Evolutionary conservation across 441 rosid species (phyloP).

Genomic region (Arabidopsis lyrata): DNA sequence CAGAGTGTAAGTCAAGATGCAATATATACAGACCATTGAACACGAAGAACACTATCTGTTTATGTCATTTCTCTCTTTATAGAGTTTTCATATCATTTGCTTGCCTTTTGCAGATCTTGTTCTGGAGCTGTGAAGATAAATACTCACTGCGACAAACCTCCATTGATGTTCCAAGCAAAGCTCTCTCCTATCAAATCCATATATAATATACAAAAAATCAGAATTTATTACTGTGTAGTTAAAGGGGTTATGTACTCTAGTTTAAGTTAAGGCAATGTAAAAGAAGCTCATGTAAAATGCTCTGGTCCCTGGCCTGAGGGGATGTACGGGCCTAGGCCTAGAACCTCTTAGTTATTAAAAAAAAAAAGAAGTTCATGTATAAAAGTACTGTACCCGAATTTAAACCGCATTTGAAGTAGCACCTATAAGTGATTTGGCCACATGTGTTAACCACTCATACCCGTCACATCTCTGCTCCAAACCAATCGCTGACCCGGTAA

Average conservation of each 20-base stretch:
- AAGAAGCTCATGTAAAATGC: conserved; percentile 11
- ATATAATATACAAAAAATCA: conserved; percentile 5
- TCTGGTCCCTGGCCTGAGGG: too few species aligned
- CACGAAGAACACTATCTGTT: neutral
- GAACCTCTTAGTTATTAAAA: too few species aligned
- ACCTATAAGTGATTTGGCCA: neutral
- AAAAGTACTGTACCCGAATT: neutral
- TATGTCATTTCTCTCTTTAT: neutral
- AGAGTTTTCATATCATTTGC: neutral
- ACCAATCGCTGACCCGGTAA: neutral
- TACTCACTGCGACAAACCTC: conserved; percentile 20
- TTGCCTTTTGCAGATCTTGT: conserved; percentile 41
- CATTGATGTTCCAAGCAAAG: conserved; percentile 9
- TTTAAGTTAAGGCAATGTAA: conserved; percentile 25
- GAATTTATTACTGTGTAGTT: conserved; percentile 9
- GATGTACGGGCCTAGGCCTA: too few species aligned
- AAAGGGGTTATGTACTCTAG: conserved; percentile 15
- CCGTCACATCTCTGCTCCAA: conserved; percentile 14
- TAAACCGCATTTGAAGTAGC: neutral
- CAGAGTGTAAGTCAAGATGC: conserved; percentile 42
- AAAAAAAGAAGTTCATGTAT: conserved; percentile 3
- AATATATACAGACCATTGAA: neutral
- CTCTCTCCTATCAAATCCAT: conserved; percentile 13
- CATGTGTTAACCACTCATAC: conserved; percentile 8
- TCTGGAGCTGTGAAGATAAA: conserved; percentile 41